Base-by-base conservation (phyloP, 805 yeast species). In the Zygoascus biomembranicola region DNA sequence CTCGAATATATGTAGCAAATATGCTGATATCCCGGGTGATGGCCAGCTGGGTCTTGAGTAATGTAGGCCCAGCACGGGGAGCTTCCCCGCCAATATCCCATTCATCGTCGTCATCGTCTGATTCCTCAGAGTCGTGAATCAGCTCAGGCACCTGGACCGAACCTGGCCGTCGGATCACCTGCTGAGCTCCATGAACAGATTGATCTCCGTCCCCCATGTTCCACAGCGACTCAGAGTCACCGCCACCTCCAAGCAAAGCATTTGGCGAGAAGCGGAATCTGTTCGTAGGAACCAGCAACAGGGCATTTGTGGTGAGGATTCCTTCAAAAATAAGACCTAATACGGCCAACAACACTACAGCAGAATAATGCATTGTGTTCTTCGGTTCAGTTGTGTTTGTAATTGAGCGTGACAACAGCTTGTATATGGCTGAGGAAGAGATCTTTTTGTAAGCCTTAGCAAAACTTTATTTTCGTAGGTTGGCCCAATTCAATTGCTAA, bases 1-100 rank as follows among this genome's bases (percentile, higher is more conserved):
- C 87, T 55, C 95, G 76, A n/a, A 85, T 69, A 64, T 87, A 86
- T 1, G 82, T 77, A 2, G 89, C 76, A 65, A 87, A 84, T 8
- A 87, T 75, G 14, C 84, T 74, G 44, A 85, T 74, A 19, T 77
- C 75, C 10, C 63, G 60, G 48, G 66, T 61, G 52, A 72, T 70
- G 1, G 72, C 68, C 43, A 75, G 61, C 31, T 74, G 74, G 5
- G 76, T 68, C 13, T 73, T 70, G 44, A 75, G 57, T 50, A 66
- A 53, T 26, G 64, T 60, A 11, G 55, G 63, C 52, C 59, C 65
- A 52, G 51, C 66, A 51, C 55, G 69, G 71, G 46, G 78, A 35
- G 51, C 55, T 35, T 60, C 63, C 3, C 59, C 63, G 16, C 43
- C 56, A 10, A 14, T 13, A 32, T 28, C 41, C 37, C 41, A 32